phyloP scores from a whole-genome alignment of 1,284 basidiomycete species.

The Gymnopus androsaceus region DNA sequence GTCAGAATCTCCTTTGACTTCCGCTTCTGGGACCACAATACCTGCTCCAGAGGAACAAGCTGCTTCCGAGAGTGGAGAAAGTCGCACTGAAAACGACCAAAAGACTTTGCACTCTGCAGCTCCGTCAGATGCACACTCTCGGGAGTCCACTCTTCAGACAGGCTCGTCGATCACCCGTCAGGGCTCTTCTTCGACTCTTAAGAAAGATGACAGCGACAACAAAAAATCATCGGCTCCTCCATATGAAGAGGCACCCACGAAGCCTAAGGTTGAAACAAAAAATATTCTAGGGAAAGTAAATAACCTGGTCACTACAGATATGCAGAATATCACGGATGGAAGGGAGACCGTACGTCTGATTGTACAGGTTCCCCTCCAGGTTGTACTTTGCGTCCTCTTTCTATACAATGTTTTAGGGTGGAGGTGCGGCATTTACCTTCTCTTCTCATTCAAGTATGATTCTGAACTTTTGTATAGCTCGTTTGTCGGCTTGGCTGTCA shows the following conservation, averaged over 20 bases:
- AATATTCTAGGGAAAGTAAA: conserved; percentile 44
- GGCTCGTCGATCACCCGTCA: conserved; percentile 25
- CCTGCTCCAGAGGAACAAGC: background rate
- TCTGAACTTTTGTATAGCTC: conserved; percentile 33
- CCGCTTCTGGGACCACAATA: background rate
- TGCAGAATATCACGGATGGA: conserved; percentile 19
- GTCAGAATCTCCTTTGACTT: background rate
- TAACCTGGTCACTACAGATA: conserved; percentile 33
- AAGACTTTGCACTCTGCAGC: conserved; percentile 14
- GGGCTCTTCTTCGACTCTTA: conserved; percentile 28
- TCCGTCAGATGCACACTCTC: conserved; percentile 1
- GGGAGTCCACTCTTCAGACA: conserved; percentile 1
- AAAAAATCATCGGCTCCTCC: background rate
- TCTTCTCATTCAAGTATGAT: background rate
- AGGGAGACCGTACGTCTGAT: conserved; percentile 24
- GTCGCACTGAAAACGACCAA: conserved; percentile 13
- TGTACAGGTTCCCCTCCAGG: conserved; percentile 23
- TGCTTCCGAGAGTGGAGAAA: conserved; percentile 2
- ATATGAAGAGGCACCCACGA: background rate
- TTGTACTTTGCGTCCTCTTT: conserved; percentile 43
- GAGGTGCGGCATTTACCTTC: conserved; percentile 28
- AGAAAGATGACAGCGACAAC: conserved; percentile 12
- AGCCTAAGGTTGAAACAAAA: conserved; percentile 13
- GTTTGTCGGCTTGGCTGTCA: conserved; percentile 53
- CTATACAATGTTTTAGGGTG: conserved; percentile 51